phyloP scores from a whole-genome alignment of 164 flowering plant genomes.

The Santalum album region DNA sequence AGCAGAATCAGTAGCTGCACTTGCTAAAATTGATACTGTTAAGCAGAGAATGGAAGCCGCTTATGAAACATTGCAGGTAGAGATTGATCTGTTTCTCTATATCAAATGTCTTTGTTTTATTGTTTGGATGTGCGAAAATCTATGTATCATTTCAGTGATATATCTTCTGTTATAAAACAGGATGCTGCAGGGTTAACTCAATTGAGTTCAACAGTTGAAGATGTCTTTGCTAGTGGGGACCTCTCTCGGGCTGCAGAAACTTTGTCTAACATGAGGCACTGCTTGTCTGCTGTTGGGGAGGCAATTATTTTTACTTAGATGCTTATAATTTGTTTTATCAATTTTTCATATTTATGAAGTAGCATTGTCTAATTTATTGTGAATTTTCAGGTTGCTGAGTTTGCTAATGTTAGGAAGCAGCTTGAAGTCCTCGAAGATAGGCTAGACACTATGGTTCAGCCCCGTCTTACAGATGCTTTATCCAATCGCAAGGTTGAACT shows the following conservation, averaged over 20 bases:
- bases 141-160: neutral
- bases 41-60: conserved; percentile 99
- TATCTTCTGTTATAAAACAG: conserved; percentile 22
- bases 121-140: neutral
- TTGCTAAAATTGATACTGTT: conserved; percentile 88
- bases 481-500: conserved; percentile 64
- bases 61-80: conserved; percentile 87
- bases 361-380: neutral
- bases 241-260: conserved; percentile 96
- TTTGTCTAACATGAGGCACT: conserved; percentile 96
- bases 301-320: conserved; percentile 25
- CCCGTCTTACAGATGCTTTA: conserved; percentile 85
- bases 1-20: conserved; percentile 87
- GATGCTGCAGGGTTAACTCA: conserved; percentile 99
- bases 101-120: neutral
- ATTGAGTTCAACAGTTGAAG: conserved; percentile 94
- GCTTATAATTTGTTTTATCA: neutral
- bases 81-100: neutral
- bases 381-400: conserved; percentile 85
- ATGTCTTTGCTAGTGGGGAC: conserved; percentile 99
- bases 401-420: conserved; percentile 94
- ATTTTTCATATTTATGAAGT: neutral
- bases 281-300: conserved; percentile 98
- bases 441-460: conserved; percentile 92
- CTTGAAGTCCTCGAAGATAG: conserved; percentile 96